A percentile compares a stretch with the other conserved stretches of the same genome.
Conservation (phyloP, 164 flowering plant species). For the Pachysandra terminalis region DNA sequence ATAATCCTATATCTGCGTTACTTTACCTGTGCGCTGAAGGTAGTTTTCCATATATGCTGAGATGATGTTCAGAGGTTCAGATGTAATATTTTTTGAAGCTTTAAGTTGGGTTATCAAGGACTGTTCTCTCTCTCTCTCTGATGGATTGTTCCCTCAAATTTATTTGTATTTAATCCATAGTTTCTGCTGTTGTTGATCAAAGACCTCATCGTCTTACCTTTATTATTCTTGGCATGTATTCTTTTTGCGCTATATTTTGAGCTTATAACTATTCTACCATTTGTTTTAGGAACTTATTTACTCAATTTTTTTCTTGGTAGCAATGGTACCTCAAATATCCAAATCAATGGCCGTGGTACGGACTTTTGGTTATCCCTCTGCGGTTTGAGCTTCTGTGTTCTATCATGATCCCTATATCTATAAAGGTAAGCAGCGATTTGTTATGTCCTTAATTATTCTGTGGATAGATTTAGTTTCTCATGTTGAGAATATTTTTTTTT, state of each 20-base stretch:
- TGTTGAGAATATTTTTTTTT: too few species aligned
- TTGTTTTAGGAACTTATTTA: background rate
- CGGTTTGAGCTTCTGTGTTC: conserved; percentile 99
- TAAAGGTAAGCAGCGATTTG: conserved; percentile 55
- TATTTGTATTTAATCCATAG: background rate
- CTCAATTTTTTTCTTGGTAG: conserved; percentile 35
- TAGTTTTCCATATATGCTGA: too few species aligned
- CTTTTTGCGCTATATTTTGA: background rate
- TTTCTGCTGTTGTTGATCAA: background rate
- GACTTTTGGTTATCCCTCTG: conserved; percentile 83
- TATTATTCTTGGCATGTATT: background rate
- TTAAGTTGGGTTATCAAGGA: background rate
- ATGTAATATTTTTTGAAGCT: too few species aligned
- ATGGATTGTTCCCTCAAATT: background rate
- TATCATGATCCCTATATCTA: conserved; percentile 98
- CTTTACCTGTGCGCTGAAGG: too few species aligned
- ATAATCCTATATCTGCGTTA: too few species aligned
- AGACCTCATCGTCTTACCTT: background rate
- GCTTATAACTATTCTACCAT: background rate
- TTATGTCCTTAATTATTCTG: background rate
- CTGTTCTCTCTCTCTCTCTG: too few species aligned
- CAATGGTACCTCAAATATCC: conserved; percentile 96
- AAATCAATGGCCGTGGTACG: conserved; percentile 89
- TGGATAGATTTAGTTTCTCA: too few species aligned
- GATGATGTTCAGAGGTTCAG: too few species aligned